These are phyloP conservation scores for Mycena rosella DNA, from an alignment of 768 basidiomycete species.

Conservation along the genomic window DNA sequence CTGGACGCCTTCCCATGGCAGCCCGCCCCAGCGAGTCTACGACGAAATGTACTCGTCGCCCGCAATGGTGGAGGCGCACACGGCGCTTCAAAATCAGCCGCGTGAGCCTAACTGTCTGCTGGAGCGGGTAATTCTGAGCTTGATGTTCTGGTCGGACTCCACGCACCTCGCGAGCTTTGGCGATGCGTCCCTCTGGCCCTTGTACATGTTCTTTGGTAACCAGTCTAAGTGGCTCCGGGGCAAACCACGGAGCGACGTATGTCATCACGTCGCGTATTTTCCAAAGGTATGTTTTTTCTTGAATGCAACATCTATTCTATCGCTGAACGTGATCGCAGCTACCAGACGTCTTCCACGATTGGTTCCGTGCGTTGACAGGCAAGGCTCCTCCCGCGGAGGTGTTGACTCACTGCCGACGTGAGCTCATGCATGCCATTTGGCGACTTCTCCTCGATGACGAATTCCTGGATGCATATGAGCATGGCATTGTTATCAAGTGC, in stretches of 20 bases:
- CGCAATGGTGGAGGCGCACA: constrained; percentile 23
- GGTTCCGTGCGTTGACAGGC: not conserved
- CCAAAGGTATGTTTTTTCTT: constrained; percentile 8
- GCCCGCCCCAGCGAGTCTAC: constrained; percentile 28
- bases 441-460: constrained; percentile 3
- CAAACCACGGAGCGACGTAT: not conserved
- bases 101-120: constrained; percentile 13
- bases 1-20: constrained; percentile 14
- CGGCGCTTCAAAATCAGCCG: not conserved
- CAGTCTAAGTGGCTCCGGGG: constrained; percentile 44
- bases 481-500: constrained; percentile 18
- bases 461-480: constrained; percentile 20
- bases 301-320: not conserved
- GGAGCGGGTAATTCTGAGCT: constrained; percentile 18
- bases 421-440: constrained; percentile 22
- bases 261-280: constrained; percentile 20
- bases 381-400: not conserved
- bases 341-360: constrained; percentile 12
- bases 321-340: not conserved
- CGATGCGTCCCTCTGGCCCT: not conserved
- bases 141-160: constrained; percentile 40
- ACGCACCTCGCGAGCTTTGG: constrained; percentile 36
- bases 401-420: constrained; percentile 8
- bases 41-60: constrained; percentile 40
- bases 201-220: constrained; percentile 32